Percentiles rank a stretch among this genome's conserved stretches.
phyloP scores from a whole-genome alignment of 1,284 basidiomycete genomes.

The Termitomyces sp. region DNA sequence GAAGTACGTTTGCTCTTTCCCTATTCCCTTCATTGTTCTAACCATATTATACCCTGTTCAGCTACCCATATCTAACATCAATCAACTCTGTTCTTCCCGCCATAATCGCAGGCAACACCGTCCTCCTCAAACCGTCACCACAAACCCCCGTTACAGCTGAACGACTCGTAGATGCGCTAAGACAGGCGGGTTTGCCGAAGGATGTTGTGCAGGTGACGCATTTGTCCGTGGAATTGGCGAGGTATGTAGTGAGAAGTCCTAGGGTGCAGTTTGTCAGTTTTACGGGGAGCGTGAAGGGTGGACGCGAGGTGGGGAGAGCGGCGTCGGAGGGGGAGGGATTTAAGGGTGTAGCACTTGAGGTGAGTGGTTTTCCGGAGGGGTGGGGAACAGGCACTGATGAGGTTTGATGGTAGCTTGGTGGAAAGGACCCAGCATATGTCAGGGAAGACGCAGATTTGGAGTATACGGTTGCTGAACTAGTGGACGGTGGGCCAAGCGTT shows the following conservation, averaged over 20 bases:
- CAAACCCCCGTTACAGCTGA: constrained; percentile 90
- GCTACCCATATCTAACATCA: constrained; percentile 85
- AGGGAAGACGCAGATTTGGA: constrained; percentile 80
- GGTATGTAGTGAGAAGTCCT: constrained; percentile 62
- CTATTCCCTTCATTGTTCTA: constrained; percentile 4
- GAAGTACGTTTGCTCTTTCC: constrained; percentile 56
- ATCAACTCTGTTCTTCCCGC: constrained; percentile 91
- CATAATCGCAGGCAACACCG: constrained; percentile 82
- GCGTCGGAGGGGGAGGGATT: constrained; percentile 64
- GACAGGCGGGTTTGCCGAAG: constrained; percentile 71
- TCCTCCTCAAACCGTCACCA: constrained; percentile 91
- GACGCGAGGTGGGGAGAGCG: constrained; percentile 57
- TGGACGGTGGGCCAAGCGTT: constrained; percentile 61
- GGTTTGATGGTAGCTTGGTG: constrained; percentile 64
- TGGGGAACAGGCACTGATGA: neutral
- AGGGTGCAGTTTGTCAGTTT: constrained; percentile 82
- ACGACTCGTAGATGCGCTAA: constrained; percentile 67
- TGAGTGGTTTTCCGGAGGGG: constrained; percentile 21
- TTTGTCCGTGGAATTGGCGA: constrained; percentile 63
- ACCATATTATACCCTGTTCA: constrained; percentile 24
- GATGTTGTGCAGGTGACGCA: constrained; percentile 80
- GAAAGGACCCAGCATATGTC: constrained; percentile 96
- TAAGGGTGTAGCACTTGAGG: constrained; percentile 78
- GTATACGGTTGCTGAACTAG: constrained; percentile 81
- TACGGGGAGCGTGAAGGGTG: constrained; percentile 79